Base-by-base conservation (phyloP, 2,329 filamentous ascomycete genomes). In the Dactylellina sp. region DNA sequence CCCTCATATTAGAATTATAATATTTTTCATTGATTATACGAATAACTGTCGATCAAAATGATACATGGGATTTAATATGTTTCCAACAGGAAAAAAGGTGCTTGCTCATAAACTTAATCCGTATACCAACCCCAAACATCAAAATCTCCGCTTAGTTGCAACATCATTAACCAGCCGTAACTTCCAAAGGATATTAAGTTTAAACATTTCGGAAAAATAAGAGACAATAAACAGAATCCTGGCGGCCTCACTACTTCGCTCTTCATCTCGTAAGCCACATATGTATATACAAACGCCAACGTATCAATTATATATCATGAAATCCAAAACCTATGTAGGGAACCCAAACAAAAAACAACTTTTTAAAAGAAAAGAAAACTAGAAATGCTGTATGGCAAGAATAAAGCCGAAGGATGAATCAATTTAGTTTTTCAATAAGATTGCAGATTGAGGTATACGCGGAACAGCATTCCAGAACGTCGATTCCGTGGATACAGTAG, bases 371-470 rank as follows among this genome's bases (percentile, higher is more conserved):
- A 42, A 52, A 28, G 25, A n/a, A 7, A 53, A 24, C 35, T 3
- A 32, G 22, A 57, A n/a, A 59, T n/a, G 14, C 35, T 47, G 42
- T 32, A 14, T 20, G 22, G 16, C 32, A 52, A n/a, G n/a, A n/a
- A 14, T 49, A 24, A 49, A 28, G 35, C 18, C 18, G 55, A 37
- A 53, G 35, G 20, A 16, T 47, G 20, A 37, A 50, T 65, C 61
- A 60, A 62, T 74, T 65, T 60, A 74, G 25, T 57, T 61, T 60
- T 44, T 74, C 70, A 47, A 74, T 66, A 6, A 74, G 50, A 52
- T 74, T 74, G 70, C 70, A 74, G 18, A 74, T 74, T 42, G 70
- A 74, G 18, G 70, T 74, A 35, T 74, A 74, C 16, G 70, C 70
- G 28, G 70, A 74, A 47, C 70, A 74, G 35, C 70, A 74, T 14